Base-by-base conservation (phyloP, 2,329 filamentous ascomycete species). In the Aaosphaeria arxii region DNA sequence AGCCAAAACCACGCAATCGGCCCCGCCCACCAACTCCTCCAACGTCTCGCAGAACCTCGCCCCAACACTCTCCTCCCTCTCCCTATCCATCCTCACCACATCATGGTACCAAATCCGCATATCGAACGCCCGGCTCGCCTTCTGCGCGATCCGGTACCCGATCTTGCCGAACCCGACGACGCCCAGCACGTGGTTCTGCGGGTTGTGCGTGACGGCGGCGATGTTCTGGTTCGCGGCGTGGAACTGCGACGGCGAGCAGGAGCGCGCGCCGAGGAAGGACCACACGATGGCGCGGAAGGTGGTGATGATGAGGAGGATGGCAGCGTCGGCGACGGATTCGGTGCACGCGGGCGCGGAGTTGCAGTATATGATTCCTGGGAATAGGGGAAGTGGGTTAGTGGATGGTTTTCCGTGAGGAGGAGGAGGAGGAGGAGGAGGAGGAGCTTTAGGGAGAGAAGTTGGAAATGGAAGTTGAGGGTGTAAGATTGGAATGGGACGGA, bases 271-370 rank as follows among this genome's bases (percentile, higher is more conserved):
- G 1, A 74, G 62, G 44, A 81, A 77, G 52, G 80, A 85, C 81
- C 85, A 88, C 1, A 81, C 76, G 9, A 90, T 77, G 41, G 82
- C 77, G 44, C 87, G 83, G 72, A 89, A 90, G 11, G 81, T 83
- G 6, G 81, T 80, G 43, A 91, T 79, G 56, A 90, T 81, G 57
- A 87, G 78, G 59, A 83, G 84, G 38, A 88, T 75, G 13, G 85
- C 82, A 52, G 87, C 82, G 66, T 90, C 87, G 44, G 86, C 86
- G 1, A 89, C 86, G 4, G 86, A 82, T 59, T 90, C 87, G 5
- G 84, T 84, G 33, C 85, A 85, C 0, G 86, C 85, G 1, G 83
- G 77, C 1, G 85, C 86, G 3, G 83, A 80, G 70, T 90, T 89
- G 74, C 86, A 89, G 71, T 89, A 90, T 44, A 86, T 70, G 52